phyloP scores from a whole-genome alignment of 2,329 filamentous ascomycete species.

The Dothideomycetidae sp. region DNA sequence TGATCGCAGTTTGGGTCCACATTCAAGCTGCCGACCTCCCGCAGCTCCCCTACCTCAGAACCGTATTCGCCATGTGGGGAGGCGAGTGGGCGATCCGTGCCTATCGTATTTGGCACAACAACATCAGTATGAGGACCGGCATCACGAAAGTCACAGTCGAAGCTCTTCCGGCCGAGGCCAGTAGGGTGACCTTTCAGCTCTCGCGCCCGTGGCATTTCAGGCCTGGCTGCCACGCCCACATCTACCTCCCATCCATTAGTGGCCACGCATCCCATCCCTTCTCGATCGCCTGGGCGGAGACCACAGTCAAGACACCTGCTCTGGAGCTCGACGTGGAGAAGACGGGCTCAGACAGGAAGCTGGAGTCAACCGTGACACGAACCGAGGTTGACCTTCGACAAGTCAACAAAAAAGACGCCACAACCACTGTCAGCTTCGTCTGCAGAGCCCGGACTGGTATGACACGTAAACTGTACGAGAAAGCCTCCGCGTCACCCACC shows the following conservation, averaged over 20 bases:
- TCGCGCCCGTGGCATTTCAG: constrained; percentile 38
- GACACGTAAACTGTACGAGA: constrained; percentile 54
- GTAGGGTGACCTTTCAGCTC: constrained; percentile 46
- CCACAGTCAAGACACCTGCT: constrained; percentile 14
- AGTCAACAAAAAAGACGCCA: constrained; percentile 16
- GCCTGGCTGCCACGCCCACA: constrained; percentile 46
- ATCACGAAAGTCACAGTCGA: constrained; percentile 41
- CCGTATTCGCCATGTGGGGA: constrained; percentile 63
- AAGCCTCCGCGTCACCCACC: constrained; percentile 46
- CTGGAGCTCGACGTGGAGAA: constrained; percentile 24
- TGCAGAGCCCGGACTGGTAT: constrained; percentile 61
- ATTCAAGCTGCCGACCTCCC: constrained; percentile 51
- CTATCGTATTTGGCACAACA: constrained; percentile 38
- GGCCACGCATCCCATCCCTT: constrained; percentile 35
- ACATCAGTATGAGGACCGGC: constrained; percentile 35
- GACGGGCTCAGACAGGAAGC: constrained; percentile 12
- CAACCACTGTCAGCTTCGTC: constrained; percentile 49
- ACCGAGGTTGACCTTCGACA: constrained; percentile 10
- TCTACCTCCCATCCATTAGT: constrained; percentile 39
- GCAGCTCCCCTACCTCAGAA: constrained; percentile 60
- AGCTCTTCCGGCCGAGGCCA: constrained; percentile 45
- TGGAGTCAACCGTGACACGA: constrained; percentile 9
- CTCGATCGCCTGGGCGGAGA: constrained; percentile 35
- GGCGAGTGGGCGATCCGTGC: constrained; percentile 44
- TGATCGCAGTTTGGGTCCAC: constrained; percentile 68